phyloP scores from a whole-genome alignment of 1,284 basidiomycete species.

The Pterulicium gracile region DNA sequence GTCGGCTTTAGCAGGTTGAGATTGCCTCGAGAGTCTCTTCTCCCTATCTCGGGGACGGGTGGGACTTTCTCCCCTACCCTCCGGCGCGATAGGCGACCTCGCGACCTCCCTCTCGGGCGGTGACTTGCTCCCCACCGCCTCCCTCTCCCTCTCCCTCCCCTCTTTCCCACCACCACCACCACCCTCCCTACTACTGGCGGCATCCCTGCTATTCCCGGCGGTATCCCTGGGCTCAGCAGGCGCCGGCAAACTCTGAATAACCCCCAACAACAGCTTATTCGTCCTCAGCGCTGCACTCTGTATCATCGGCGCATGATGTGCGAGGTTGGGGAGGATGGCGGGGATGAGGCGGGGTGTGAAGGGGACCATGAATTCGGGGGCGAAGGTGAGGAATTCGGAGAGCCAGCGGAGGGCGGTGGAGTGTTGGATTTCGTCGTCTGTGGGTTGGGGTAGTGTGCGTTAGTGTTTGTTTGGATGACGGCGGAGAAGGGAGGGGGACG shows the following conservation, averaged over 20 bases:
- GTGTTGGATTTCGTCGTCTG: conserved; percentile 86
- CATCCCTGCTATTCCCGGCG: conserved; percentile 9
- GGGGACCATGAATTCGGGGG: conserved; percentile 85
- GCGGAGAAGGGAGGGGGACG: conserved; percentile 19
- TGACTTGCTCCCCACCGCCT: neutral
- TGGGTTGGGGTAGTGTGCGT: conserved; percentile 3
- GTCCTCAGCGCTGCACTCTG: conserved; percentile 80
- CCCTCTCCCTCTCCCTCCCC: too few species aligned
- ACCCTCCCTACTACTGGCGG: neutral
- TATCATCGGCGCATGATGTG: conserved; percentile 85
- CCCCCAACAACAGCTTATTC: conserved; percentile 76
- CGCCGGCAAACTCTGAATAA: conserved; percentile 79
- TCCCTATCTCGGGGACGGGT: too few species aligned
- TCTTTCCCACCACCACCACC: too few species aligned
- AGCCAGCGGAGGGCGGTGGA: conserved; percentile 88
- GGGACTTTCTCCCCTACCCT: too few species aligned
- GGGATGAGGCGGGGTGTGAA: conserved; percentile 91
- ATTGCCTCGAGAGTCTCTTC: too few species aligned
- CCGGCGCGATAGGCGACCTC: too few species aligned
- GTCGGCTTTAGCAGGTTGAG: neutral
- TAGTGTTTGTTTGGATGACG: conserved; percentile 4
- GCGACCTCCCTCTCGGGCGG: neutral
- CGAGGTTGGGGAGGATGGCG: conserved; percentile 88
- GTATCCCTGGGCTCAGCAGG: conserved; percentile 20
- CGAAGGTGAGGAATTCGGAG: conserved; percentile 82